Evolutionary conservation across 306 rosid genomes (phyloP).

Genomic region (Chamaecrista fasciculata): DNA sequence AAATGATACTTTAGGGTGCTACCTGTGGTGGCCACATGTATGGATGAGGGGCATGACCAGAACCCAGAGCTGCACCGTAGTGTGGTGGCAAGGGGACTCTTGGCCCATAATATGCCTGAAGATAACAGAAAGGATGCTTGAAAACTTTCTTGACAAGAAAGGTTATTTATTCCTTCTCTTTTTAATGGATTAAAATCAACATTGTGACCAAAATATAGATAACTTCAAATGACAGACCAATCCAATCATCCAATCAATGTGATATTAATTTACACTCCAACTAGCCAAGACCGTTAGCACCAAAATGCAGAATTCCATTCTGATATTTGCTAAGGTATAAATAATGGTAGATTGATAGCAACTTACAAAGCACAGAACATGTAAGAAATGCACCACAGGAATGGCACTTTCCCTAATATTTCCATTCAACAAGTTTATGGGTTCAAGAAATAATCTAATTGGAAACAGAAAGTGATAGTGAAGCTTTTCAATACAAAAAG

Average conservation of each 20-base stretch:
- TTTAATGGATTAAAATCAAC: neutral
- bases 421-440: too few relatives aligned
- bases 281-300: neutral
- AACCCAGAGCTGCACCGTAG: conserved; percentile 65
- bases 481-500: too few relatives aligned
- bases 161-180: neutral
- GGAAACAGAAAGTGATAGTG: too few relatives aligned
- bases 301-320: neutral
- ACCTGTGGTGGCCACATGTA: conserved; percentile 99
- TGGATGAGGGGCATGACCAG: conserved; percentile 90
- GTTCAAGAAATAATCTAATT: too few relatives aligned
- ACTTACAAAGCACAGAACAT: too few relatives aligned
- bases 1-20: conserved; percentile 19
- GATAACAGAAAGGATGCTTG: too few relatives aligned
- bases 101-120: conserved; percentile 93
- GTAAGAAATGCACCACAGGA: neutral
- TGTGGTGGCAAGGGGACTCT: conserved; percentile 78
- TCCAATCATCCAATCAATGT: conserved; percentile 7
- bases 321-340: neutral
- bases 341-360: too few relatives aligned
- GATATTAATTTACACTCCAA: neutral
- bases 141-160: too few relatives aligned
- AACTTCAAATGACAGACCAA: neutral
- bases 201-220: neutral
- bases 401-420: neutral